Percentiles rank a stretch among this genome's conserved stretches.
Evolutionary conservation across 352 stramenopile genomes (phyloP).

Genomic region (Pythium scleroteichum): DNA sequence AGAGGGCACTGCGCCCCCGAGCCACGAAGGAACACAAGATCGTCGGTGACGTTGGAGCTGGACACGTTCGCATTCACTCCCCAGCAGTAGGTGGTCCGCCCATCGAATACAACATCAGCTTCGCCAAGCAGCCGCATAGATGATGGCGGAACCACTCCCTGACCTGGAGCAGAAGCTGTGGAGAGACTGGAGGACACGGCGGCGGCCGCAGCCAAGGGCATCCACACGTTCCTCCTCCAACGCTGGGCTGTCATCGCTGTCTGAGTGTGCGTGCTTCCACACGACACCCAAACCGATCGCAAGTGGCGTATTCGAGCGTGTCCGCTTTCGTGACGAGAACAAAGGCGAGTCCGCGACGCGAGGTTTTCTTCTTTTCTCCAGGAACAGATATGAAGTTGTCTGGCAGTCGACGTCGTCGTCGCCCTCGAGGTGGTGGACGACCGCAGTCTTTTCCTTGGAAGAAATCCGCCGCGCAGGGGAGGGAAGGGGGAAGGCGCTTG

Average conservation of each 20-base stretch:
- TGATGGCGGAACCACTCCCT: too few species aligned
- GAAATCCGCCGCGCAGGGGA: not conserved
- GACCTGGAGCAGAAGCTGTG: not conserved
- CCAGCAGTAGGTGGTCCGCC: slow-evolving; percentile 45
- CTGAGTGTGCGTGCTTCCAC: slow-evolving; percentile 6
- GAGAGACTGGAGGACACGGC: slow-evolving; percentile 2
- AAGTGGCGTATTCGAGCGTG: slow-evolving; percentile 5
- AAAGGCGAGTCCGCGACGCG: slow-evolving; percentile 1
- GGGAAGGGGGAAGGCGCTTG: not conserved
- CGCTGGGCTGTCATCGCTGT: slow-evolving; percentile 13
- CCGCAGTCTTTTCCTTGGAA: slow-evolving; percentile 7
- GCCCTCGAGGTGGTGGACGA: too few species aligned
- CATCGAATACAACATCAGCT: slow-evolving; percentile 25
- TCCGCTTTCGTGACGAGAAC: slow-evolving; percentile 8
- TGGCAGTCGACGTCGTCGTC: too few species aligned
- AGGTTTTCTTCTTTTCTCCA: slow-evolving; percentile 1
- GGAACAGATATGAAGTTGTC: not conserved
- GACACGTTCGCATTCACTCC: slow-evolving; percentile 21
- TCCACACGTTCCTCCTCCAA: slow-evolving; percentile 8
- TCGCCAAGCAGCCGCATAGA: slow-evolving; percentile 2
- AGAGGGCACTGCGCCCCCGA: slow-evolving; percentile 29
- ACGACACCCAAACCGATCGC: not conserved
- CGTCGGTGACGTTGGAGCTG: slow-evolving; percentile 16
- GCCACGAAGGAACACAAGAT: slow-evolving; percentile 20
- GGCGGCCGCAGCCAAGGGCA: not conserved